These are phyloP conservation scores for Agaricales sp. DNA, from an alignment of 1,284 basidiomycete genomes.

Conservation along the genomic window DNA sequence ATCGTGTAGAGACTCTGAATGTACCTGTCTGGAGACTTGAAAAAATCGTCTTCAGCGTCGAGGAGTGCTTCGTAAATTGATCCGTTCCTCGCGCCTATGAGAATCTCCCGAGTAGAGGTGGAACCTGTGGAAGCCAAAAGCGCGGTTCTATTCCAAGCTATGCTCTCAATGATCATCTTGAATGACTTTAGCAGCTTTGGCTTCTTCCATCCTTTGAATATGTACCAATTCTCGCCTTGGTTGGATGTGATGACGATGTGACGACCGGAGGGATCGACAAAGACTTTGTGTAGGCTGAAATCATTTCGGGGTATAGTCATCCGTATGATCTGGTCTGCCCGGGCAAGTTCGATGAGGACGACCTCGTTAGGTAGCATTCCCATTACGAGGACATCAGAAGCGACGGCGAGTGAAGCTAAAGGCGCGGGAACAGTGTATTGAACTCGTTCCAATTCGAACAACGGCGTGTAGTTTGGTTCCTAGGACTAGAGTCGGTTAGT, in stretches of 20 bases:
- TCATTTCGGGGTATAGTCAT: constrained; percentile 66
- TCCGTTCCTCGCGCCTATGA: constrained; percentile 84
- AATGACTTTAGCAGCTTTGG: constrained; percentile 71
- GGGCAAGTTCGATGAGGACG: constrained; percentile 78
- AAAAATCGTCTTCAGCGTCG: constrained; percentile 85
- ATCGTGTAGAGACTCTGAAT: constrained; percentile 73
- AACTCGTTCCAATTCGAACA: constrained; percentile 81
- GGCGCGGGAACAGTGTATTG: constrained; percentile 83
- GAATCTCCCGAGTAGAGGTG: constrained; percentile 74
- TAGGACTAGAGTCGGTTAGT: constrained; percentile 28
- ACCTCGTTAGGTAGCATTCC: constrained; percentile 69
- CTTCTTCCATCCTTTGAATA: constrained; percentile 74
- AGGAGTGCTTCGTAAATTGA: constrained; percentile 78
- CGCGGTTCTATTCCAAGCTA: constrained; percentile 88
- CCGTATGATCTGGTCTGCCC: constrained; percentile 71
- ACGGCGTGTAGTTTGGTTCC: constrained; percentile 35
- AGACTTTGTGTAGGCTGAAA: constrained; percentile 68
- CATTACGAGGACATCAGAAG: constrained; percentile 82
- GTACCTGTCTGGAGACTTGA: constrained; percentile 82
- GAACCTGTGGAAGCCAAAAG: constrained; percentile 53
- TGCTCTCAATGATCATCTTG: constrained; percentile 82
- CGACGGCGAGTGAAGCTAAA: constrained; percentile 71
- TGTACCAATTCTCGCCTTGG: constrained; percentile 92
- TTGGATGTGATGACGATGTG: constrained; percentile 83
- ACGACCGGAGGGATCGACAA: constrained; percentile 85